phyloP scores from a whole-genome alignment of 495 filamentous ascomycete species.

The Penicillium paradoxum region DNA sequence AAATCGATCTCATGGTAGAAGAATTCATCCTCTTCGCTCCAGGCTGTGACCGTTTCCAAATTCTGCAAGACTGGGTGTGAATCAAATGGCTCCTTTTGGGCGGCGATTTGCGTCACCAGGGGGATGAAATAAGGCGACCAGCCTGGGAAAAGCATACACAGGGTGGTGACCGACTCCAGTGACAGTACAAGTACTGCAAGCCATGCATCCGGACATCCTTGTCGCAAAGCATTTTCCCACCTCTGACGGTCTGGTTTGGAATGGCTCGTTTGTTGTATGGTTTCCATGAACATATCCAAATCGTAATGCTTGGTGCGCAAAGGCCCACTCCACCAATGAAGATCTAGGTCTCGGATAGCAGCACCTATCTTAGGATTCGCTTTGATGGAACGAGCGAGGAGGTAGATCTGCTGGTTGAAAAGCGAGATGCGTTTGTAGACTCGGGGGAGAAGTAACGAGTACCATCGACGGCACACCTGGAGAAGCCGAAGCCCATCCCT shows the following conservation, averaged over 20 bases:
- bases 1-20: background rate
- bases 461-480: no score
- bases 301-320: background rate
- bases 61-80: no score
- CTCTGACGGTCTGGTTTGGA: background rate
- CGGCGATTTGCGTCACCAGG: conserved; percentile 4
- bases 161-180: no score
- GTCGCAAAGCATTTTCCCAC: conserved; percentile 2
- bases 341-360: background rate
- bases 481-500: no score
- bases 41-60: no score
- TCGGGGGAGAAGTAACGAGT: no score
- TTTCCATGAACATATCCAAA: background rate
- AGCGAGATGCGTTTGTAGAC: no score
- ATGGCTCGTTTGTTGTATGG: background rate
- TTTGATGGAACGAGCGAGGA: no score
- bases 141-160: background rate
- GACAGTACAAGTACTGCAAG: no score
- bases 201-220: background rate
- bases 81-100: conserved; percentile 5
- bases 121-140: conserved; percentile 4
- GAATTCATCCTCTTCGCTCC: background rate
- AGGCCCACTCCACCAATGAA: background rate
- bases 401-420: no score
- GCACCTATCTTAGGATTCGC: background rate